phyloP scores from a whole-genome alignment of 345 rosid species.

The Physaria fendleri region DNA sequence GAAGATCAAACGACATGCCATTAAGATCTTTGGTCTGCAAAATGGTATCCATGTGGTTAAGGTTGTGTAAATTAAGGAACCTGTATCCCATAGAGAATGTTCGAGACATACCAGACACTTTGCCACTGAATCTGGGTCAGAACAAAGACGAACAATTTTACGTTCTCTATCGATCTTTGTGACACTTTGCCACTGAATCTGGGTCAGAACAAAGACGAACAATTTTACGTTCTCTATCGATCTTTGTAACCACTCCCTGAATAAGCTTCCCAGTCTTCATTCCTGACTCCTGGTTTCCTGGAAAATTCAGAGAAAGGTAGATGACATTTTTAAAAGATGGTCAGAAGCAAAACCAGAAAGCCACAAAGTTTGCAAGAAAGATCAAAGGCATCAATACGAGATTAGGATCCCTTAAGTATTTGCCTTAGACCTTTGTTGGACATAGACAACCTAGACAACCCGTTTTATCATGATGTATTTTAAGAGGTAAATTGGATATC shows the following conservation, averaged over 20 bases:
- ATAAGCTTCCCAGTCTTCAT: constrained; percentile 60
- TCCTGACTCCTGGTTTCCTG: constrained; percentile 40
- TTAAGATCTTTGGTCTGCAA: constrained; percentile 76
- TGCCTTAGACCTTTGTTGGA: neutral
- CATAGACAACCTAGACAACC: neutral
- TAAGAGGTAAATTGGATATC: neutral
- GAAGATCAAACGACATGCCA: constrained; percentile 92
- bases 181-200: constrained; percentile 61
- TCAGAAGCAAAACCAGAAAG: neutral
- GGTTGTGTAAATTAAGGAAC: neutral
- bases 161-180: constrained; percentile 62
- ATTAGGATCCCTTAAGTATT: neutral
- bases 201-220: constrained; percentile 61
- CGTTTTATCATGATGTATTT: neutral
- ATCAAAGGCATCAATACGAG: neutral
- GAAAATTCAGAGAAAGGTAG: constrained; percentile 1
- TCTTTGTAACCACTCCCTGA: constrained; percentile 67
- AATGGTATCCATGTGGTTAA: constrained; percentile 14
- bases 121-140: constrained; percentile 61
- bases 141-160: constrained; percentile 62
- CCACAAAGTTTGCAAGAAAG: constrained; percentile 7
- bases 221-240: constrained; percentile 72
- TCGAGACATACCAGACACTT: constrained; percentile 61
- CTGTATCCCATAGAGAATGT: neutral
- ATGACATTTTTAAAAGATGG: neutral